Percentiles rank a stretch among this genome's conserved stretches.
Conservation (phyloP, 768 basidiomycete species). For the Tricholoma sp. region DNA sequence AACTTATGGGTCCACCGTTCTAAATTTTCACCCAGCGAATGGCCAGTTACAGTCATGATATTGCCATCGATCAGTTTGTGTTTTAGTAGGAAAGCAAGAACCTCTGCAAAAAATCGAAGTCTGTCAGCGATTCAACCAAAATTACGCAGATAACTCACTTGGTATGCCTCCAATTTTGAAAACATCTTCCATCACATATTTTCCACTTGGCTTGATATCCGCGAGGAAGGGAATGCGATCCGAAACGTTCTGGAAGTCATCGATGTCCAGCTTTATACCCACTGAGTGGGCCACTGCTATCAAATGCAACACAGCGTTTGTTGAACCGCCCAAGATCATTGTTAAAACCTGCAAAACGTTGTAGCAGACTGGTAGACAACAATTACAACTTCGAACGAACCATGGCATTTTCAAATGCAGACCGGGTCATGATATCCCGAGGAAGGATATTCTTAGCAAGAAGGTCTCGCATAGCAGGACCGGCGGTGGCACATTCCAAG, state of each 20-base stretch:
- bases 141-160: conserved; percentile 45
- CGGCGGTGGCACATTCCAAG: conserved; percentile 77
- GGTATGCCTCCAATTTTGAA: conserved; percentile 96
- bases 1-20: conserved; percentile 82
- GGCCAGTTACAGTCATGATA: conserved; percentile 87
- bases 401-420: conserved; percentile 98
- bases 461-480: conserved; percentile 79
- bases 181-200: conserved; percentile 98
- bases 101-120: conserved; percentile 43
- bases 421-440: conserved; percentile 92
- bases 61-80: conserved; percentile 87
- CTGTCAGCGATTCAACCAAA: conserved; percentile 1
- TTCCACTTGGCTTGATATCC: conserved; percentile 94
- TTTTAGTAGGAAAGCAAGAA: conserved; percentile 81
- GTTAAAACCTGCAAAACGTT: conserved; percentile 68
- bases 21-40: conserved; percentile 86
- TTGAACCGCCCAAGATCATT: conserved; percentile 97
- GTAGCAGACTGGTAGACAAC: conserved; percentile 2
- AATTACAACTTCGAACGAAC: conserved; percentile 33
- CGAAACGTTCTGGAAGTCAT: conserved; percentile 92
- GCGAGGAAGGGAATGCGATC: conserved; percentile 93
- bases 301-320: conserved; percentile 94
- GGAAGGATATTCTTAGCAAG: conserved; percentile 91
- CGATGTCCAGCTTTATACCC: conserved; percentile 80
- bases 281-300: conserved; percentile 97